Percentiles rank a stretch among this genome's conserved stretches.
Conservation (phyloP, 371 early-diverging fungal genomes). For the Apophysomyces trapeziformis region DNA sequence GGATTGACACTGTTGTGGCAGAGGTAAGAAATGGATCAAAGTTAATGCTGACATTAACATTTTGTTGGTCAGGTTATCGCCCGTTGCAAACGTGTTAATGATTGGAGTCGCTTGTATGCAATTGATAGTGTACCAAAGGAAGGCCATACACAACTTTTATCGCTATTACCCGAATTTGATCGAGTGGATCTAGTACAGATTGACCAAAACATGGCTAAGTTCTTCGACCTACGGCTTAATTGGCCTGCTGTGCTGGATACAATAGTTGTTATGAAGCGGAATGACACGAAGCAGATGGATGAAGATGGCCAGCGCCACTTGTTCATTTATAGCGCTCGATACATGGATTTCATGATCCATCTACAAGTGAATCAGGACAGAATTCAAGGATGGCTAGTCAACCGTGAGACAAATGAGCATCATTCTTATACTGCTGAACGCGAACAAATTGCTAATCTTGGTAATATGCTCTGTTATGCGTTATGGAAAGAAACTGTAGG, state of each 20-base stretch:
- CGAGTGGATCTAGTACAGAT: conserved; percentile 32
- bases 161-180: conserved; percentile 38
- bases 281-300: conserved; percentile 28
- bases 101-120: conserved; percentile 42
- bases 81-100: conserved; percentile 30
- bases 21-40: conserved; percentile 26
- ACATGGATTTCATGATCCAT: conserved; percentile 51
- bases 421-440: conserved; percentile 30
- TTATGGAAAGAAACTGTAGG: conserved; percentile 32
- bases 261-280: conserved; percentile 23
- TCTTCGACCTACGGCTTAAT: conserved; percentile 28
- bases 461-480: conserved; percentile 34
- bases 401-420: conserved; percentile 30
- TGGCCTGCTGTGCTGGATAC: conserved; percentile 39
- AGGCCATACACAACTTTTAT: conserved; percentile 23
- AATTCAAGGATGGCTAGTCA: conserved; percentile 46
- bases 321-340: conserved; percentile 40
- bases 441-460: conserved; percentile 39
- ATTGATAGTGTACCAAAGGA: conserved; percentile 14
- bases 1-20: conserved; percentile 39
- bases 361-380: conserved; percentile 19
- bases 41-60: conserved; percentile 1
- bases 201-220: conserved; percentile 30
- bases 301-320: conserved; percentile 33
- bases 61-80: conserved; percentile 31